These are phyloP conservation scores for Colletotrichum eleusines DNA, from an alignment of 2,329 filamentous ascomycete genomes.

Conservation along the genomic window DNA sequence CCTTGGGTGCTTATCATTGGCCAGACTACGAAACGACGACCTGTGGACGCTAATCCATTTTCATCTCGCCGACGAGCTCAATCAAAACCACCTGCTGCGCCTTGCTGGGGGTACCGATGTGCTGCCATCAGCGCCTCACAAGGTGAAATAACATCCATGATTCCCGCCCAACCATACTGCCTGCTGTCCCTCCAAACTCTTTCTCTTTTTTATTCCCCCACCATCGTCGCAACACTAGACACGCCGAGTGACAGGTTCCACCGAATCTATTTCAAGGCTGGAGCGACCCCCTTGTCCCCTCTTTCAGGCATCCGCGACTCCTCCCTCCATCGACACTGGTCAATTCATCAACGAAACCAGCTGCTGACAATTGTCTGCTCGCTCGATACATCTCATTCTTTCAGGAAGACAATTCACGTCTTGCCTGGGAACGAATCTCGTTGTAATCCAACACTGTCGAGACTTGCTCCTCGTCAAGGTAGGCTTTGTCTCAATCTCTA, in stretches of 20 bases:
- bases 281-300: constrained; percentile 13
- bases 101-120: constrained; percentile 37
- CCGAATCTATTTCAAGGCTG: constrained; percentile 27
- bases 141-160: constrained; percentile 46
- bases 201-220: constrained; percentile 14
- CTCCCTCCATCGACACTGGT: constrained; percentile 1
- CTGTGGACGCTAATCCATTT: constrained; percentile 51
- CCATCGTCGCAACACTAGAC: background rate
- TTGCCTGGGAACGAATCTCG: background rate
- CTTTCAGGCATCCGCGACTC: background rate
- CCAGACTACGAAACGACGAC: background rate
- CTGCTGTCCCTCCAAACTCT: constrained; percentile 3
- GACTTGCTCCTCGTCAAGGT: constrained; percentile 11
- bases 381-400: background rate
- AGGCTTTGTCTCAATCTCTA: background rate
- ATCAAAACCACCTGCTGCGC: constrained; percentile 42
- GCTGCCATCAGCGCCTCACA: constrained; percentile 34
- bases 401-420: background rate
- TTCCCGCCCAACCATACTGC: constrained; percentile 39
- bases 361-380: constrained; percentile 11
- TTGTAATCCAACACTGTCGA: background rate
- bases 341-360: constrained; percentile 10
- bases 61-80: constrained; percentile 56
- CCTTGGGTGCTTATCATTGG: constrained; percentile 47
- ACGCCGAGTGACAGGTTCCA: constrained; percentile 23